Evolutionary conservation across 2,329 filamentous ascomycete species (phyloP).

Genomic region (Neopestalotiopsis clavispora): DNA sequence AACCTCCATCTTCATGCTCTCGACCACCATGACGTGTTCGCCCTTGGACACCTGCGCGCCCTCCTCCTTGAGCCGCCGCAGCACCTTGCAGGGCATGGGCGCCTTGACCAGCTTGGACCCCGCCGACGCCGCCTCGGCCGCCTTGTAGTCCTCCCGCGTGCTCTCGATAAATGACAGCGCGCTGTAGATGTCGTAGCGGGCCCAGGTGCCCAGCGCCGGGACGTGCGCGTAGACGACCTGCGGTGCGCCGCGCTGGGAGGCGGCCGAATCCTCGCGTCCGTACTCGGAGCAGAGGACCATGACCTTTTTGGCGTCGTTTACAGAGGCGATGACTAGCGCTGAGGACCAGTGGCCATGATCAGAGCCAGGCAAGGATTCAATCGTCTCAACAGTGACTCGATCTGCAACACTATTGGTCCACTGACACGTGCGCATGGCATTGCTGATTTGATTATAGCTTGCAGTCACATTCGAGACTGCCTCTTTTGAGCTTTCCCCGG

Average conservation of each 20-base stretch:
- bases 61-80: slow-evolving; percentile 36
- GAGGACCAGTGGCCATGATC: neutral
- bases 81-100: slow-evolving; percentile 42
- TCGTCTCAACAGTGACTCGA: neutral
- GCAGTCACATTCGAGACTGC: neutral
- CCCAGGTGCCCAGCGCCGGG: neutral
- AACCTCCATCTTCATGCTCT: slow-evolving; percentile 51
- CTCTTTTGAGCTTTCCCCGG: neutral
- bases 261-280: neutral
- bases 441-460: neutral
- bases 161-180: neutral
- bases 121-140: neutral
- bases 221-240: neutral
- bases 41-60: slow-evolving; percentile 36
- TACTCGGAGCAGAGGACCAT: neutral
- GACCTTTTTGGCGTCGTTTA: neutral
- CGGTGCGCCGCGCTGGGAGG: neutral
- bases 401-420: neutral
- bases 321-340: neutral
- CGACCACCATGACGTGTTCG: slow-evolving; percentile 38
- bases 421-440: neutral
- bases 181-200: neutral
- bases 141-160: neutral
- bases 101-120: slow-evolving; percentile 19
- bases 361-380: neutral